Evolutionary conservation across 257 asterid genomes (phyloP), one percentile per base, ranked within the genome.

Genomic region (Coffea canephora): DNA sequence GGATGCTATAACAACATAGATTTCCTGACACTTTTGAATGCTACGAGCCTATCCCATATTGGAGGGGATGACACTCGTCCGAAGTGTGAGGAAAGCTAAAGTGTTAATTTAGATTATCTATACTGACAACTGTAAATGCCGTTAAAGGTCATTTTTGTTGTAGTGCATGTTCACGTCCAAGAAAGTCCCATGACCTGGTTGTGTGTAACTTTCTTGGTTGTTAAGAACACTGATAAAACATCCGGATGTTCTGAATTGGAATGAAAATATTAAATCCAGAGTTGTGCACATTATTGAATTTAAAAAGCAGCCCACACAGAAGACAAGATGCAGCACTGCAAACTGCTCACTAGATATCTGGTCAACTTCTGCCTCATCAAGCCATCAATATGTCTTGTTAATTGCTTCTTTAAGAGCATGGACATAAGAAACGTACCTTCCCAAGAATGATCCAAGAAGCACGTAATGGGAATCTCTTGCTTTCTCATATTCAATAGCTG

Each of bases 111-210:
- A 27, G 27, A 27, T 27, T 27, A 27, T 27, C 27, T 27, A 27
- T 27, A 27, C 27, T 27, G 27, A 27, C 27, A 27, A 27, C 27
- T 27, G 27, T 27, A 27, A 27, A 27, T 27, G 27, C 27, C 27
- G 27, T 27, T 27, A 27, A 27, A 27, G 27, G 27, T 27, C 27
- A 27, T 27, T 27, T 27, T 27, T 27, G 27, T 27, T 27, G 92
- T 92, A 43, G 91, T 83, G 81, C 82, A 45, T 68, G 55, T 79
- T 95, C 97, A 4, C 92, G 88, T 69, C 94, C 97, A 76, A 95
- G 78, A 62, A 95, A 95, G 57, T 90, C 92, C 99, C 99, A 95
- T 70, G 99, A 93, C 82, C 98, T 90, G 23, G 99, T 95, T 69
- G 99, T 95, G 87, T 95, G 98, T 69, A 95, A 66, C 83, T 90